A percentile compares a stretch with the other conserved stretches of the same genome.
Evolutionary conservation across 139 green algal genomes (phyloP).

Genomic region (Mychonastes homosphaera): DNA sequence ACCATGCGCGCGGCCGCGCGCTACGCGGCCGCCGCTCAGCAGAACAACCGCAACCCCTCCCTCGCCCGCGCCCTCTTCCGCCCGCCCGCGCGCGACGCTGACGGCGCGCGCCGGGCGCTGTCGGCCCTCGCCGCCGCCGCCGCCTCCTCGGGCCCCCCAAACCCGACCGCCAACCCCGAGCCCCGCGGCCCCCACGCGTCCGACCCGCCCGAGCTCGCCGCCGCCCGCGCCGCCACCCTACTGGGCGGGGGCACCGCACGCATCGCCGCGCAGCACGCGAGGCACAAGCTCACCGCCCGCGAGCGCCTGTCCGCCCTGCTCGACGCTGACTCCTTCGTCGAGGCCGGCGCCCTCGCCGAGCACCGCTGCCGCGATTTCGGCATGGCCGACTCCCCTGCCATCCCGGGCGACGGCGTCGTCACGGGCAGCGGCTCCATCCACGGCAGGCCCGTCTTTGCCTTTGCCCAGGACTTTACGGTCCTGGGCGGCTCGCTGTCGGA

Average conservation of each 20-base stretch:
- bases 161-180: no score
- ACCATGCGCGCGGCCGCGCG: no score
- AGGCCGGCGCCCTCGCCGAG: constrained; percentile 46
- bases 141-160: no score
- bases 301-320: constrained; percentile 45
- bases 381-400: neutral
- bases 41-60: no score
- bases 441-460: constrained; percentile 39
- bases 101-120: no score
- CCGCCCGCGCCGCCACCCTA: no score
- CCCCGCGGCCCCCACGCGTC: no score
- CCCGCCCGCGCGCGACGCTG: no score
- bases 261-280: constrained; percentile 27
- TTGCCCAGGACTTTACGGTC: constrained; percentile 57
- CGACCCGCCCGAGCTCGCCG: no score
- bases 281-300: constrained; percentile 50
- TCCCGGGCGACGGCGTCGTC: constrained; percentile 35
- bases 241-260: constrained; percentile 23
- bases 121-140: no score
- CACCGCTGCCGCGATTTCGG: constrained; percentile 30
- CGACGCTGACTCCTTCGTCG: constrained; percentile 38
- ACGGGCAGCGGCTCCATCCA: constrained; percentile 47
- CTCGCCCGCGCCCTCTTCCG: no score
- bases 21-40: no score
- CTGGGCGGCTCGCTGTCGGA: constrained; percentile 50